Conservation (phyloP, 768 basidiomycete genomes). For the Pleurotus giganteus region DNA sequence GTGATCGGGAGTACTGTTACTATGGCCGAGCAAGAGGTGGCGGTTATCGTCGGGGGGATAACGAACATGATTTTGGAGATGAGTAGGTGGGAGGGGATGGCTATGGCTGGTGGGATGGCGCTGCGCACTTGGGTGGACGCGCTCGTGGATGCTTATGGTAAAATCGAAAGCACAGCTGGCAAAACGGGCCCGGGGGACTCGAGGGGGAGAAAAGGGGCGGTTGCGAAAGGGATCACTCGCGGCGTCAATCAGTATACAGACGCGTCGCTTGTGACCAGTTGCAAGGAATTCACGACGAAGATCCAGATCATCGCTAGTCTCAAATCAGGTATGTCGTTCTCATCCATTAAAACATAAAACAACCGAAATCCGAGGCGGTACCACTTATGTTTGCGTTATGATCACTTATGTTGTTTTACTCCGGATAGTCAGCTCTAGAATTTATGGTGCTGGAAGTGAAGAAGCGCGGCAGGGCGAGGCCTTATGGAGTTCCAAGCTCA, state of each 20-base stretch:
- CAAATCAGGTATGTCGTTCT: constrained; percentile 41
- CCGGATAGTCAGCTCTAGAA: constrained; percentile 40
- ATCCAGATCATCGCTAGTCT: constrained; percentile 53
- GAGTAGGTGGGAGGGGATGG: constrained; percentile 47
- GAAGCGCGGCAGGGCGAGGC: constrained; percentile 51
- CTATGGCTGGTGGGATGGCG: constrained; percentile 52
- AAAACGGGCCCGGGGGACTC: no score
- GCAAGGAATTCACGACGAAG: constrained; percentile 50
- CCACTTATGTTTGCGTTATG: not conserved
- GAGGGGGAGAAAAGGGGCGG: constrained; percentile 34
- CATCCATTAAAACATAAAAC: not conserved
- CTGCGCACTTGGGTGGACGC: constrained; percentile 54
- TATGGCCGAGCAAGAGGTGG: constrained; percentile 48
- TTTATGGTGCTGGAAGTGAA: constrained; percentile 46
- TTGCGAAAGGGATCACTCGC: constrained; percentile 48
- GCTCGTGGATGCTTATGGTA: constrained; percentile 38
- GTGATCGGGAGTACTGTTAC: constrained; percentile 44
- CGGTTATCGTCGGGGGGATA: constrained; percentile 47
- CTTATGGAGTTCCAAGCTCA: constrained; percentile 51
- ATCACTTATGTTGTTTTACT: not conserved
- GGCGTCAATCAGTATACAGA: constrained; percentile 52
- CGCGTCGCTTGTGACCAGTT: constrained; percentile 48
- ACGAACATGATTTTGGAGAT: constrained; percentile 55
- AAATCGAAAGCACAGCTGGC: not conserved
- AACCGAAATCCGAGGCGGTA: not conserved